Evolutionary conservation across 768 basidiomycete genomes (phyloP), one percentile per base, ranked within the genome.

Genomic region (Porpolomopsis calyptriformis): DNA sequence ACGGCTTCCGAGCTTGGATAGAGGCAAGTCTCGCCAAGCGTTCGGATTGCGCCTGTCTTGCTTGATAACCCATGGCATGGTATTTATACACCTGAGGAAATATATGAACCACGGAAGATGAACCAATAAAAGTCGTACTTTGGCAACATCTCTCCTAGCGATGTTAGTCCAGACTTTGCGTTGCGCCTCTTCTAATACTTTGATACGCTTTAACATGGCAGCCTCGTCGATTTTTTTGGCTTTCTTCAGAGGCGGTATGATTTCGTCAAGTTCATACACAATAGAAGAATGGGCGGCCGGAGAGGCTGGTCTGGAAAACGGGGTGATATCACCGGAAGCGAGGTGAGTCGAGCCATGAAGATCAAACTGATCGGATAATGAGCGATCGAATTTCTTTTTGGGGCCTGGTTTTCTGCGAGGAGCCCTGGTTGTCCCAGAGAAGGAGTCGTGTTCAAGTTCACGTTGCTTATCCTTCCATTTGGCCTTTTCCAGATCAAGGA

Each of bases 81-180:
- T 83, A 84, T 57, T 84, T 86, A 60, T 89, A 86, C 19, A 85
- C 89, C 88, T 91, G 18, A 27, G 31, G 34, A 34, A 45, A 49
- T 51, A 25, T 41, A 9, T 16, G 29, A 26, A 12, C 35, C 8
- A 25, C 16, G 12, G 9, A 20, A 36, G 36, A 14, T 26, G 9
- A 12, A 7, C 27, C 11, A 11, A 12, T 38, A 40, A 38, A 16
- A 35, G 22, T 33, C 16, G 48, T 53, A 85, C 91, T 73, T 87
- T 92, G 23, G 82, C 80, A 39, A 93, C 77, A 54, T 93, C 91
- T 53, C 79, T 72, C 51, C 77, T 72, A 1, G 88, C 91, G 40
- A 94, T 91, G 54, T 82, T 87, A 18, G 80, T 81, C 91, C 91
- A 94, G 7, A 90, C 82, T 64, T 89, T 91, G 48, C 77, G 73